Evolutionary conservation across 2,329 filamentous ascomycete species (phyloP).

Genomic region (Fonsecaea monophora): DNA sequence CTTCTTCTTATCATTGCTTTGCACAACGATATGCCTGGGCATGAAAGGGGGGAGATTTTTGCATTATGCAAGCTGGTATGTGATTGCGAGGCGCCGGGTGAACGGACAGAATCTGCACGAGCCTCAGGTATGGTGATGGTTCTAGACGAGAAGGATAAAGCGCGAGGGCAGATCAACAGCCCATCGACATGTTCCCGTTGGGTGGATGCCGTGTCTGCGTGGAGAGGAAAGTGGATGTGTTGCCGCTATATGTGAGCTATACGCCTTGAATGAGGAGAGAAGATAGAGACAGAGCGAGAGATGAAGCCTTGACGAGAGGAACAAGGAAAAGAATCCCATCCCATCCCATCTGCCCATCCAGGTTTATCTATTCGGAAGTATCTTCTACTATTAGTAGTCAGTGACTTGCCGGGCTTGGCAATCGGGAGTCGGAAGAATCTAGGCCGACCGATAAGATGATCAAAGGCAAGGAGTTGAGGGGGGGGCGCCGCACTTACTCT

Average conservation of each 20-base stretch:
- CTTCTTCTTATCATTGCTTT: background rate
- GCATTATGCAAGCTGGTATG: background rate
- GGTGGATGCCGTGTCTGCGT: background rate
- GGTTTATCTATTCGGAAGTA: no score
- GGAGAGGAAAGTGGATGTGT: background rate
- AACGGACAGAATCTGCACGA: constrained; percentile 5
- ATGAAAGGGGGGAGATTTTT: constrained; percentile 2
- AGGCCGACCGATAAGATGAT: no score
- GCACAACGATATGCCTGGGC: background rate
- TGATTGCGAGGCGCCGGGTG: constrained; percentile 2
- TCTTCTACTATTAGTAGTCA: no score
- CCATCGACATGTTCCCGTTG: background rate
- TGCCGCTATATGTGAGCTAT: background rate
- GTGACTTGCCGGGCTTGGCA: no score
- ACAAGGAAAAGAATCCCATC: background rate
- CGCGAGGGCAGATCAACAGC: background rate
- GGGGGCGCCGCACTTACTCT: no score
- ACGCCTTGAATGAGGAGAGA: background rate
- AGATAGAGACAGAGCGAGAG: background rate
- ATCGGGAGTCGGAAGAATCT: no score
- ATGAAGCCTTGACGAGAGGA: background rate
- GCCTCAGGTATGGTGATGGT: background rate
- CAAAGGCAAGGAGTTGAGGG: no score
- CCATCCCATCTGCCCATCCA: background rate
- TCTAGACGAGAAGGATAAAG: background rate